These are phyloP conservation scores for Polychytrium aggregatum DNA, from an alignment of 192 early-diverging fungal genomes.

Conservation along the genomic window DNA sequence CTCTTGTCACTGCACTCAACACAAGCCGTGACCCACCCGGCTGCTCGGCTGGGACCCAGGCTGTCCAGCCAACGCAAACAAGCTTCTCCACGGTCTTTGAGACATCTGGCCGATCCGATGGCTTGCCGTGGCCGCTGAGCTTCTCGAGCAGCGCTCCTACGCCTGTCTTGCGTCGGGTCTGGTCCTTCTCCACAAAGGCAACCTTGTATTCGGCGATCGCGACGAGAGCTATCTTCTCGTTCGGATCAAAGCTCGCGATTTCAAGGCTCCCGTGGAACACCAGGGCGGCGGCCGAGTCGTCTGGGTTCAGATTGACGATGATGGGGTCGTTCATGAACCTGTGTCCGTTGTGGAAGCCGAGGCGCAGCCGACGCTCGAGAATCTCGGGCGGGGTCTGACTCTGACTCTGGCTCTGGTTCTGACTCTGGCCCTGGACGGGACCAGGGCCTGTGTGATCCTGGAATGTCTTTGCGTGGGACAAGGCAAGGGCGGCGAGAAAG, in stretches of 20 bases:
- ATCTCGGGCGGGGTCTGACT: conserved; percentile 22
- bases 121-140: conserved; percentile 2
- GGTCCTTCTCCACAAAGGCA: conserved; percentile 9
- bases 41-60: conserved; percentile 28
- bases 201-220: conserved; percentile 36
- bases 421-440: background rate
- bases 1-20: too few species aligned
- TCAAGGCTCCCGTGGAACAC: conserved; percentile 23
- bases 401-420: background rate
- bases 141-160: conserved; percentile 14
- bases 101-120: background rate
- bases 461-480: too few species aligned
- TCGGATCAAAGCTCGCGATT: conserved; percentile 11
- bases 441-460: conserved; percentile 11
- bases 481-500: conserved; percentile 8
- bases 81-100: conserved; percentile 16
- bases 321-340: conserved; percentile 23
- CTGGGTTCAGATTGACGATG: conserved; percentile 15
- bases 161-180: too few species aligned
- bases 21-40: too few species aligned
- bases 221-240: conserved; percentile 21
- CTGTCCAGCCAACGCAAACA: conserved; percentile 24
- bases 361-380: conserved; percentile 29
- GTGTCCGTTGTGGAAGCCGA: conserved; percentile 38
- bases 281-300: conserved; percentile 9